These are phyloP conservation scores for Tubosaeta brunneosetosa DNA, from an alignment of 768 basidiomycete species.

Conservation along the genomic window DNA sequence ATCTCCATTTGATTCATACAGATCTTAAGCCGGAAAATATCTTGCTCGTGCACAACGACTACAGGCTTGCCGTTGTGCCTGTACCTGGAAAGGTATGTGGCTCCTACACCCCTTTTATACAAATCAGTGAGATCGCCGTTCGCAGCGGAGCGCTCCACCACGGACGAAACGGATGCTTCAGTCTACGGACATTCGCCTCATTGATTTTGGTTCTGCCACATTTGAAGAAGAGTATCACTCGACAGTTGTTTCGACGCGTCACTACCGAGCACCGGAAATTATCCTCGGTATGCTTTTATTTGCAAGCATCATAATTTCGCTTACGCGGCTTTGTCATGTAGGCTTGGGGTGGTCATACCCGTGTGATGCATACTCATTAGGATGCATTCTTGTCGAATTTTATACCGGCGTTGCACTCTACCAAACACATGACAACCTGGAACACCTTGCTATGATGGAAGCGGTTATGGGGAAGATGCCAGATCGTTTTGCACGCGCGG, in stretches of 20 bases:
- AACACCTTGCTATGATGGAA: slow-evolving; percentile 99
- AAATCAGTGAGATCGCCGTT: slow-evolving; percentile 10
- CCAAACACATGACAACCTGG: slow-evolving; percentile 98
- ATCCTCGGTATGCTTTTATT: slow-evolving; percentile 72
- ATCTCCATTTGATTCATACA: slow-evolving; percentile 89
- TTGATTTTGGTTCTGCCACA: slow-evolving; percentile 98
- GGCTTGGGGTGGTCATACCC: slow-evolving; percentile 98
- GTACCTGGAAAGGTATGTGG: slow-evolving; percentile 59
- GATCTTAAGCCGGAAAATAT: slow-evolving; percentile 99
- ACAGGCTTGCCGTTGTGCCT: slow-evolving; percentile 53
- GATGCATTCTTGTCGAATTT: slow-evolving; percentile 98
- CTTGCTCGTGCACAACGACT: slow-evolving; percentile 83
- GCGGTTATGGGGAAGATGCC: slow-evolving; percentile 99
- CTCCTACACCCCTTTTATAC: not conserved
- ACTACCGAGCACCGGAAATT: slow-evolving; percentile 98
- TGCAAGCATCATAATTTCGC: slow-evolving; percentile 11
- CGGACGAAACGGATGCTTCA: slow-evolving; percentile 74
- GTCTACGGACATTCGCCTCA: slow-evolving; percentile 89
- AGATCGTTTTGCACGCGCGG: slow-evolving; percentile 70
- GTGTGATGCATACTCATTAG: slow-evolving; percentile 97
- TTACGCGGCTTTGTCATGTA: slow-evolving; percentile 30
- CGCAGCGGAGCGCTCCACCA: slow-evolving; percentile 59
- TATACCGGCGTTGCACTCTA: slow-evolving; percentile 97
- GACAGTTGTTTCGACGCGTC: slow-evolving; percentile 94
- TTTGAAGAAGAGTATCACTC: slow-evolving; percentile 99